phyloP scores from a whole-genome alignment of 2,329 filamentous ascomycete genomes.

The Triangularia setosa region DNA sequence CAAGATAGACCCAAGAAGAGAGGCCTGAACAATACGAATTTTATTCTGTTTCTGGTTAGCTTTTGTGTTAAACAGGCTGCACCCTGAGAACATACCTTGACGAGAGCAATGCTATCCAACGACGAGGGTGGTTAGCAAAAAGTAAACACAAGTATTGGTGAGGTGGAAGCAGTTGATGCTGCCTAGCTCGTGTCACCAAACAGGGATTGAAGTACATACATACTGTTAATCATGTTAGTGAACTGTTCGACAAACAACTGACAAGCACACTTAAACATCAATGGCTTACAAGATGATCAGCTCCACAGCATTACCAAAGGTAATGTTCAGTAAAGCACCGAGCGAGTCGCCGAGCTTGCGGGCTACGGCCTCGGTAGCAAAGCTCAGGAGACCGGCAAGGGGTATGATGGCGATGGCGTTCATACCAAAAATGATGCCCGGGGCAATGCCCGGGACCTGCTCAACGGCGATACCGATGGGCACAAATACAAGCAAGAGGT shows the following conservation, averaged over 20 bases:
- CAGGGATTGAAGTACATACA: constrained; percentile 43
- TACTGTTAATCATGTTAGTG: constrained; percentile 34
- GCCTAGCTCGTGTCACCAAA: not conserved
- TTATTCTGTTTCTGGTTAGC: constrained; percentile 51
- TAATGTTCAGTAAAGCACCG: constrained; percentile 70
- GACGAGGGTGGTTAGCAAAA: constrained; percentile 34
- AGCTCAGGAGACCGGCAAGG: constrained; percentile 66
- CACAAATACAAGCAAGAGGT: constrained; percentile 72
- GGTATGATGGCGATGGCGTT: constrained; percentile 75
- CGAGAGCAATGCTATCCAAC: constrained; percentile 63
- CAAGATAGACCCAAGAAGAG: constrained; percentile 82
- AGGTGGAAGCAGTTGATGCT: constrained; percentile 6
- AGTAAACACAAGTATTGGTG: constrained; percentile 15
- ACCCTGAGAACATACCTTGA: constrained; percentile 50
- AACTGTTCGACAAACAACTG: not conserved
- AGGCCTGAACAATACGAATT: constrained; percentile 89
- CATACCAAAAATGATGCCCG: constrained; percentile 65
- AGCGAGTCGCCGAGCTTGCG: constrained; percentile 68
- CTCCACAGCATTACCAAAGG: constrained; percentile 76
- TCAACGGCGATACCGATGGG: constrained; percentile 70
- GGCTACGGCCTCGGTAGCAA: constrained; percentile 72
- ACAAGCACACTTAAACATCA: constrained; percentile 1
- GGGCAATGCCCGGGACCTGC: constrained; percentile 47
- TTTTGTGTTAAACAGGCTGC: constrained; percentile 8
- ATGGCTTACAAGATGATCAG: constrained; percentile 62